Percentiles rank a stretch among this genome's conserved stretches.
Conservation (phyloP, 2,329 filamentous ascomycete genomes). For the Xylariaceae sp. region DNA sequence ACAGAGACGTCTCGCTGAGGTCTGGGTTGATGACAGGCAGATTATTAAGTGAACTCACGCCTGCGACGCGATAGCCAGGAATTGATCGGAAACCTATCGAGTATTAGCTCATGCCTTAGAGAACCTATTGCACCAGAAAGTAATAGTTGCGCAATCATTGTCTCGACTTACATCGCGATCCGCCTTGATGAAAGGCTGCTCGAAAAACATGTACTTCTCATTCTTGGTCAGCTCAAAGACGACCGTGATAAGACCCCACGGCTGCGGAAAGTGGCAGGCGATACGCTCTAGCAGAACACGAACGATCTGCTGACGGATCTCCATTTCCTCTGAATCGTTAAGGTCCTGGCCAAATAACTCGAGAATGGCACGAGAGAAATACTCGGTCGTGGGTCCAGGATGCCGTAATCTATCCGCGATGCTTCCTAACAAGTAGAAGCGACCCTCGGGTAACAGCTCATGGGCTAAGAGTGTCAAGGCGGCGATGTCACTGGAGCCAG, state of each 20-base stretch:
- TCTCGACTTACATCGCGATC: conserved; percentile 67
- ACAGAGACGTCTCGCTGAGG: background rate
- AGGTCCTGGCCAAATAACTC: conserved; percentile 78
- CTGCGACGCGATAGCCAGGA: conserved; percentile 25
- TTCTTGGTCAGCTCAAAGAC: conserved; percentile 89
- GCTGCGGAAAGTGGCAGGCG: conserved; percentile 85
- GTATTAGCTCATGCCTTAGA: conserved; percentile 8
- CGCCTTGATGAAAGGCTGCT: conserved; percentile 85
- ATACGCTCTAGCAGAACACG: conserved; percentile 84
- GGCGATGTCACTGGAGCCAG: conserved; percentile 63
- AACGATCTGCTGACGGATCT: conserved; percentile 86
- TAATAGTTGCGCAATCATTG: background rate
- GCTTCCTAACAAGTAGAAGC: conserved; percentile 79
- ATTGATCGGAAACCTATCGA: conserved; percentile 27
- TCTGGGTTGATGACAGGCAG: background rate
- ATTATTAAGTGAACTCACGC: conserved; percentile 10
- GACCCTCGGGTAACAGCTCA: conserved; percentile 69
- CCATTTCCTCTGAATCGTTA: conserved; percentile 68
- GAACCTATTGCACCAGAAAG: background rate
- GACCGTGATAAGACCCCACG: conserved; percentile 89
- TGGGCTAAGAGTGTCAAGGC: conserved; percentile 74
- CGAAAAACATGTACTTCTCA: conserved; percentile 85
- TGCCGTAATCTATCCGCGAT: conserved; percentile 91
- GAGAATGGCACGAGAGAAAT: conserved; percentile 82
- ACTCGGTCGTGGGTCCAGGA: conserved; percentile 85